These are phyloP conservation scores for Trichocomaceae sp. DNA, from an alignment of 2,329 filamentous ascomycete genomes.

Conservation along the genomic window DNA sequence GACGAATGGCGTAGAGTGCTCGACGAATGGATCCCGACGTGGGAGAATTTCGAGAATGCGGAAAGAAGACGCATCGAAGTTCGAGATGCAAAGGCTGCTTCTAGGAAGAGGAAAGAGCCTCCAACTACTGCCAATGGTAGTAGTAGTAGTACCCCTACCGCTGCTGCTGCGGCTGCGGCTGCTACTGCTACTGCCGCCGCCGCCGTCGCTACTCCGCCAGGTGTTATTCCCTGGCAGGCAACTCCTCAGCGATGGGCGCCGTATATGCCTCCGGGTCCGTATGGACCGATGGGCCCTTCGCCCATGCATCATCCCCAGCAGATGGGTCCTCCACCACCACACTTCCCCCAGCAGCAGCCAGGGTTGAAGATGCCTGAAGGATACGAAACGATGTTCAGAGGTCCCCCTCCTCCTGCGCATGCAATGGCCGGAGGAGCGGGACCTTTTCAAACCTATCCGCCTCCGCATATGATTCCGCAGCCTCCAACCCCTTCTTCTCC, in stretches of 20 bases:
- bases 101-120: constrained; percentile 23
- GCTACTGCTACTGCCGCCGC: constrained; percentile 7
- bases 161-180: constrained; percentile 11
- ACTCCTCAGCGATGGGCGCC: background rate
- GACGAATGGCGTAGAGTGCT: constrained; percentile 34
- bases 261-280: constrained; percentile 3
- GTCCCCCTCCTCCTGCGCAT: constrained; percentile 10
- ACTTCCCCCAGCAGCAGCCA: constrained; percentile 14
- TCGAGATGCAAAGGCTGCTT: constrained; percentile 25
- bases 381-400: constrained; percentile 35
- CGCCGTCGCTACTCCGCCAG: background rate
- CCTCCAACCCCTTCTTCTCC: constrained; percentile 2
- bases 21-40: constrained; percentile 37
- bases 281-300: background rate
- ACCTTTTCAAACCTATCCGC: constrained; percentile 8
- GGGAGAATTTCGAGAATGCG: constrained; percentile 34
- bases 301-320: background rate
- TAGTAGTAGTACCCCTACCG: background rate
- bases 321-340: constrained; percentile 9
- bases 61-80: constrained; percentile 33
- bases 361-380: constrained; percentile 30
- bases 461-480: constrained; percentile 8
- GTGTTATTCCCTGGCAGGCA: constrained; percentile 9
- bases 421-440: background rate
- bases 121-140: constrained; percentile 4